A percentile compares a stretch with the other conserved stretches of the same genome.
phyloP scores from a whole-genome alignment of 768 basidiomycete species.

The Leucosporidium yakuticum region DNA sequence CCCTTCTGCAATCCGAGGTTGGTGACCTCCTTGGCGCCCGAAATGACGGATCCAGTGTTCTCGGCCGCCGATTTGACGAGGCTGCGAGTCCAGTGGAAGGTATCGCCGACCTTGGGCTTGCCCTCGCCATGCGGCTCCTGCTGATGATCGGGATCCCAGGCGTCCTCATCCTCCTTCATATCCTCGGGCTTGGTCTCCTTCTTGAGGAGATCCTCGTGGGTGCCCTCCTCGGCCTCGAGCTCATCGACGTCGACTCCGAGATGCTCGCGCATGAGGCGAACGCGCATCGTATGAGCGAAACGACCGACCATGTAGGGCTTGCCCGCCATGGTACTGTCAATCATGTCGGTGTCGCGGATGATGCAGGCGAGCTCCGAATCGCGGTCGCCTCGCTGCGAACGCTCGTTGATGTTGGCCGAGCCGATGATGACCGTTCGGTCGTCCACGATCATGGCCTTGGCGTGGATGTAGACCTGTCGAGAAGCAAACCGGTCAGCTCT shows the following conservation, averaged over 20 bases:
- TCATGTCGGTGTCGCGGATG: constrained; percentile 94
- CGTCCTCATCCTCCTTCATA: constrained; percentile 46
- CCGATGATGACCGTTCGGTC: constrained; percentile 91
- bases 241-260: constrained; percentile 90
- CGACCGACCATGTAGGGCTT: constrained; percentile 91
- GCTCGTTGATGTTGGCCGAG: constrained; percentile 92
- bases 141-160: constrained; percentile 66
- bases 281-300: constrained; percentile 87
- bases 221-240: constrained; percentile 60
- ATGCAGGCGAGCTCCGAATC: constrained; percentile 93
- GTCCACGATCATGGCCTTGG: constrained; percentile 69
- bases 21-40: constrained; percentile 15
- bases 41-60: constrained; percentile 33
- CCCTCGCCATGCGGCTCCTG: not conserved
- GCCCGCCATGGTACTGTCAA: constrained; percentile 89
- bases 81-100: constrained; percentile 5
- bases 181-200: constrained; percentile 28
- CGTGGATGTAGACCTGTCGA: constrained; percentile 36
- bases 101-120: constrained; percentile 4
- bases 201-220: constrained; percentile 40
- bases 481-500: not conserved
- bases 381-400: constrained; percentile 88
- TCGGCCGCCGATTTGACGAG: constrained; percentile 8
- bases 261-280: constrained; percentile 94
- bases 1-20: constrained; percentile 11